Conservation (phyloP, 139 green algal species). For the Micractinium sp. region DNA sequence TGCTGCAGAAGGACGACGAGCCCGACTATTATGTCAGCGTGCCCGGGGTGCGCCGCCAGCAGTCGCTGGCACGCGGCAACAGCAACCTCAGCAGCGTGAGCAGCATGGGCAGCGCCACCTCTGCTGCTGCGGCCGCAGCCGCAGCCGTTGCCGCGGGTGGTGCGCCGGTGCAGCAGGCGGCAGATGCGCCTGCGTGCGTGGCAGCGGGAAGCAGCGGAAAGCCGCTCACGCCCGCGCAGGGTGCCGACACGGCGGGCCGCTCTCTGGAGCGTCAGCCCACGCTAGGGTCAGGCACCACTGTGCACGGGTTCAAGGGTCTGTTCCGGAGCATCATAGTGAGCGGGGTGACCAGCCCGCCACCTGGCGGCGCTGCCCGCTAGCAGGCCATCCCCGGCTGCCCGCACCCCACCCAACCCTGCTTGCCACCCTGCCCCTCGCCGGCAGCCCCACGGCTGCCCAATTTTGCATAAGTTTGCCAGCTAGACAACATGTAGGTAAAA, state of each 20-base stretch:
- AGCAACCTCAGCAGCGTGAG: neutral
- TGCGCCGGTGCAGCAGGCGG: neutral
- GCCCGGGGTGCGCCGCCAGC: slow-evolving; percentile 22
- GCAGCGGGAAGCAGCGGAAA: neutral
- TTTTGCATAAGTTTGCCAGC: neutral
- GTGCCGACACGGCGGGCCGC: neutral
- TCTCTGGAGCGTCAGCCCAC: neutral
- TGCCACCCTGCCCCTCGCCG: too few species aligned
- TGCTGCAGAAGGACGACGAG: slow-evolving; percentile 5
- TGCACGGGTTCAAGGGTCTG: slow-evolving; percentile 25
- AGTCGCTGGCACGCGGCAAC: neutral
- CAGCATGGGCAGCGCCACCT: neutral
- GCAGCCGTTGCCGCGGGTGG: too few species aligned
- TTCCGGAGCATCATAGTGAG: slow-evolving; percentile 8
- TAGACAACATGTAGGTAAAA: neutral
- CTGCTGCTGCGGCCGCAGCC: neutral
- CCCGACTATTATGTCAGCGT: slow-evolving; percentile 31
- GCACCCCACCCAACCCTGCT: neutral
- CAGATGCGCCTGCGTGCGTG: neutral
- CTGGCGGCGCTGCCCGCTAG: neutral
- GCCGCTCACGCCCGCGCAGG: neutral
- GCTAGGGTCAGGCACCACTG: neutral
- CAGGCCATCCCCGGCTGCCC: neutral
- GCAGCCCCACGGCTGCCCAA: neutral
- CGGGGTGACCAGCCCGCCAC: neutral